These are phyloP conservation scores for Cladosporium velox DNA, from an alignment of 2,329 filamentous ascomycete species.

Conservation along the genomic window DNA sequence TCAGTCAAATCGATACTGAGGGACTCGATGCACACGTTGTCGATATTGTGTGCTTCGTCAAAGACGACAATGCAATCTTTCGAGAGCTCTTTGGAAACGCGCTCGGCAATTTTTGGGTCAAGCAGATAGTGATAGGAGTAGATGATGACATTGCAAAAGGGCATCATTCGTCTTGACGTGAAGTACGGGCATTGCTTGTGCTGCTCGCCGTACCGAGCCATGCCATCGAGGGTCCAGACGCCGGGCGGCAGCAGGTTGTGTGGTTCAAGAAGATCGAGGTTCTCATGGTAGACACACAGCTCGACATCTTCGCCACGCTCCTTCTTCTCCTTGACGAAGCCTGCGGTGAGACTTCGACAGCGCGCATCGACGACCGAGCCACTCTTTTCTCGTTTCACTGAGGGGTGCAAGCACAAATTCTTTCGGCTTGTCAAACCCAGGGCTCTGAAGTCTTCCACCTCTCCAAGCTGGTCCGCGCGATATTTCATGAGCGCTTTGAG, in stretches of 20 bases:
- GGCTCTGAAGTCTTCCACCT: constrained; percentile 88
- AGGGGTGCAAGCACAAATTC: constrained; percentile 93
- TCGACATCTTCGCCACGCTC: constrained; percentile 93
- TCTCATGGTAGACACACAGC: constrained; percentile 96
- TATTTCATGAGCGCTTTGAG: constrained; percentile 94
- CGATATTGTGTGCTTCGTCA: constrained; percentile 98
- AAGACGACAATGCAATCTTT: constrained; percentile 99
- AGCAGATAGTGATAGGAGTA: constrained; percentile 99
- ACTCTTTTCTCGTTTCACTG: constrained; percentile 94
- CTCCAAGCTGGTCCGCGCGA: constrained; percentile 81
- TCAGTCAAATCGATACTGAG: constrained; percentile 96
- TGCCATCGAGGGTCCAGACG: constrained; percentile 90
- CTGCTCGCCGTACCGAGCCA: constrained; percentile 87
- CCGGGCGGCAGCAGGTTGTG: constrained; percentile 93
- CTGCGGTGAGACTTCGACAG: constrained; percentile 91
- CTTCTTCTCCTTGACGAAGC: constrained; percentile 97
- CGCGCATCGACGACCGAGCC: constrained; percentile 92
- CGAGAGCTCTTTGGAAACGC: constrained; percentile 91
- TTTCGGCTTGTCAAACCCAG: constrained; percentile 94
- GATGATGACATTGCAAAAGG: constrained; percentile 98
- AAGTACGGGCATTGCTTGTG: constrained; percentile 99
- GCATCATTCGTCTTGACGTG: constrained; percentile 95
- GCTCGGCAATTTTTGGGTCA: constrained; percentile 95
- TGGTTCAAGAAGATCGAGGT: constrained; percentile 89
- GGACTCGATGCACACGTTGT: constrained; percentile 98